Evolutionary conservation across 2,329 filamentous ascomycete species (phyloP).

Genomic region (Chlorencoelia australis): DNA sequence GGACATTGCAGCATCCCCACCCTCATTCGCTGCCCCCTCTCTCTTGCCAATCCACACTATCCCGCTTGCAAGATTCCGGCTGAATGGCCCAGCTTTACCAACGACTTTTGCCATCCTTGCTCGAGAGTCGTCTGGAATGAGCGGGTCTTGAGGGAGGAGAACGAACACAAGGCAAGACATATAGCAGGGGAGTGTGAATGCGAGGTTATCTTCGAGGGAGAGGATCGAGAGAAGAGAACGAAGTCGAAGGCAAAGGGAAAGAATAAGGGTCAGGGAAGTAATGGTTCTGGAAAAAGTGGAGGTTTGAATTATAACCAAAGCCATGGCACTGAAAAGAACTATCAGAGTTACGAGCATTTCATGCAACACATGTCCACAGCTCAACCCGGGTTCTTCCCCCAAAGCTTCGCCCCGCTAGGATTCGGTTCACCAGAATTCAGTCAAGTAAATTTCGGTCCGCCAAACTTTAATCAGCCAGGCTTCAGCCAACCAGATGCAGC

Average conservation of each 20-base stretch:
- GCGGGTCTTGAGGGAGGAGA: constrained; percentile 18
- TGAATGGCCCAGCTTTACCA: constrained; percentile 15
- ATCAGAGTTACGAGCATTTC: too few species aligned
- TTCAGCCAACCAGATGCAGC: too few species aligned
- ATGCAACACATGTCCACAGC: too few species aligned
- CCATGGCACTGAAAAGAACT: background rate
- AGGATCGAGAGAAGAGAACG: constrained; percentile 13
- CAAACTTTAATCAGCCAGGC: too few species aligned
- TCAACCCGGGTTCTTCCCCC: background rate
- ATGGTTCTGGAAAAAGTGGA: background rate
- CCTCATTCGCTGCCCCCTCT: constrained; percentile 33
- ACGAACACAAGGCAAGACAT: constrained; percentile 17
- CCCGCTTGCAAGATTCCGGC: constrained; percentile 22
- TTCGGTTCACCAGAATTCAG: too few species aligned
- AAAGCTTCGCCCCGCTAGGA: background rate
- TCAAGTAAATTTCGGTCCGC: too few species aligned
- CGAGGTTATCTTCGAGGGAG: constrained; percentile 17
- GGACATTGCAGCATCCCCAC: constrained; percentile 35
- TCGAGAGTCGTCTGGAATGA: constrained; percentile 24
- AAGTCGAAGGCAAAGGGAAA: constrained; percentile 5
- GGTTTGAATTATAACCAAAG: background rate
- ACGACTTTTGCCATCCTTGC: constrained; percentile 23
- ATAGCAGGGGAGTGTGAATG: constrained; percentile 19
- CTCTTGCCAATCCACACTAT: constrained; percentile 15
- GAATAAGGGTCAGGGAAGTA: constrained; percentile 7